Evolutionary conservation across 176 grass and related monocot genomes (phyloP), one percentile per base, ranked within the genome.

Genomic region (Cymbopogon citratus): DNA sequence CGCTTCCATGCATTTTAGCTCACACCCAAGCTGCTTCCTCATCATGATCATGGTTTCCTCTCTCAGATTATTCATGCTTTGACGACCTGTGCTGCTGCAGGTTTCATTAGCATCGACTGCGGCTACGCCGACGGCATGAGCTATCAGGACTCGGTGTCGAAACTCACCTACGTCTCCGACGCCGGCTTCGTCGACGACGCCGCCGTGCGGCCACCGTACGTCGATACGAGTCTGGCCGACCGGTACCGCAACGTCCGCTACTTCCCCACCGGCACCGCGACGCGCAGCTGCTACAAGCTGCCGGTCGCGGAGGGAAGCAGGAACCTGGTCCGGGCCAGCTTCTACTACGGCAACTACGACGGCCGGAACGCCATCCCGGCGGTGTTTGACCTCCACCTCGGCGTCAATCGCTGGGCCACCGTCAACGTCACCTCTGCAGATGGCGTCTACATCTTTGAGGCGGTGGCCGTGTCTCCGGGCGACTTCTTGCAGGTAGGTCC

Each of bases 311-410:
- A 41, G 15, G 77, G 81, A 1, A 60, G 13, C 29, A 92, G 44
- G 66, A 84, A 89, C 76, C 71, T 89, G 10, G 63, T 85, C 33
- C 45, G 91, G 18, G 66, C 35, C 3, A 13, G 16, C 39, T 89
- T 89, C 81, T 52, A 77, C 76, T 87, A 92, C 65, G 90, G 87
- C 67, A 69, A 92, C 84, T 87, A 87, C 76, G 87, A 92, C 76
- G 71, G 71, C 9, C 21, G 18, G 11, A 7, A 78, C 39, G 43
- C 0, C 15, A 71, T 48, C 45, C 45, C 0, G 3, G 71, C 76
- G 2, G 44, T 21, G 28, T 92, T 92, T 39, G 46, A 92, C 38
- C 72, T 92, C 80, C 10, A 89, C 80, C 63, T 92, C 23, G 87
- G 86, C 6, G 84, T 73, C 12, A 89, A 89, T 40, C 25, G 23